phyloP scores from a whole-genome alignment of 306 rosid species.

The Cucurbita argyrosperma region DNA sequence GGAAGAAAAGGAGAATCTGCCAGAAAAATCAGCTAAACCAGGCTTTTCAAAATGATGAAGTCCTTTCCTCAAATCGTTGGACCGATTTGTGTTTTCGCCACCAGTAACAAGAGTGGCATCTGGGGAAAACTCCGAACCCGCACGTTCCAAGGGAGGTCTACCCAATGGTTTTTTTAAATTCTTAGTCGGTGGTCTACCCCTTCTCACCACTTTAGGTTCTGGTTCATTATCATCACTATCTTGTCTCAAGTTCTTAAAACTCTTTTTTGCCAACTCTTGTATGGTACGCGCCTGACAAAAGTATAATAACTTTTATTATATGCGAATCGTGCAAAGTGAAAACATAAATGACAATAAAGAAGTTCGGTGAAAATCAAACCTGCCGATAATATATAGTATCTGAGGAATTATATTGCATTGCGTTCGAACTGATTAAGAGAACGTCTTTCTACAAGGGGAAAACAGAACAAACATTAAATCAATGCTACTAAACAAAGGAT shows the following conservation, averaged over 20 bases:
- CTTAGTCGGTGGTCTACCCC: constrained; percentile 65
- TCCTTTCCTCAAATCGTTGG: constrained; percentile 33
- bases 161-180: constrained; percentile 31
- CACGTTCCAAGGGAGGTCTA: constrained; percentile 31
- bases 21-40: constrained; percentile 26
- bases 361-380: constrained; percentile 23
- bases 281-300: constrained; percentile 50
- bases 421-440: constrained; percentile 45
- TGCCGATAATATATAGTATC: constrained; percentile 61
- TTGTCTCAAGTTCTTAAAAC: constrained; percentile 49
- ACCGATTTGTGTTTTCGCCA: constrained; percentile 29
- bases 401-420: constrained; percentile 67
- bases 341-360: background rate
- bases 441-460: constrained; percentile 38
- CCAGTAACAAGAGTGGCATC: constrained; percentile 40
- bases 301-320: background rate
- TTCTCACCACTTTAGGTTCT: constrained; percentile 38
- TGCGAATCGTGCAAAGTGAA: background rate
- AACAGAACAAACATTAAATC: background rate
- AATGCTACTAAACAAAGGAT: constrained; percentile 1
- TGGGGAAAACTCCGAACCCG: constrained; percentile 30
- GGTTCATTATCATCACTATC: constrained; percentile 50
- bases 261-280: constrained; percentile 50
- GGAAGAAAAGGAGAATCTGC: constrained; percentile 24
- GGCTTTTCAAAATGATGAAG: constrained; percentile 23